These are phyloP conservation scores for Trifolium fragiferum DNA, from an alignment of 306 rosid species.

Conservation along the genomic window DNA sequence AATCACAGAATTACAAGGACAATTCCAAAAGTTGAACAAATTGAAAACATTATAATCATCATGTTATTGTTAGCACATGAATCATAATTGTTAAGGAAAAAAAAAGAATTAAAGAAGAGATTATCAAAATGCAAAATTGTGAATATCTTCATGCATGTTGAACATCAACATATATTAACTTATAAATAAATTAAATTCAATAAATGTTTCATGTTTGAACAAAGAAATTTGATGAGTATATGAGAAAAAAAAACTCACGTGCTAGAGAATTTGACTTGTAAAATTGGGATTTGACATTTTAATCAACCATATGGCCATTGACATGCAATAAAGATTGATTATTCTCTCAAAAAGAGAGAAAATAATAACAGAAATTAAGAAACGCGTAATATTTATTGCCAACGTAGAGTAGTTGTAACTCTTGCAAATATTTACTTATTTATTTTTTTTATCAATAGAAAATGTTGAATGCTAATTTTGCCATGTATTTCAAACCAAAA, in stretches of 20 bases:
- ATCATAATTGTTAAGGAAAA: background rate
- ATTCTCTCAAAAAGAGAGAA: background rate
- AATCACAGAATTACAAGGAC: background rate
- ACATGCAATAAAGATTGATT: background rate
- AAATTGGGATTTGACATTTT: conserved; percentile 6
- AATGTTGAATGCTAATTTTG: background rate
- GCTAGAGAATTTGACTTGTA: conserved; percentile 39
- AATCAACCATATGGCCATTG: background rate
- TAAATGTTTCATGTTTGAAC: background rate
- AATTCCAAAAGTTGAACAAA: background rate
- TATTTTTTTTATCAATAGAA: background rate
- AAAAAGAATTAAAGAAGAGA: background rate
- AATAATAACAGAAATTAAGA: background rate
- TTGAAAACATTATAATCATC: background rate
- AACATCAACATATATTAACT: background rate
- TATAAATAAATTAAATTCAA: background rate
- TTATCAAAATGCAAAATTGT: background rate
- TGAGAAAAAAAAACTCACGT: conserved; percentile 50
- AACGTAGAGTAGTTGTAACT: background rate
- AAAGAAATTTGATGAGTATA: background rate
- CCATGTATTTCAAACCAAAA: background rate
- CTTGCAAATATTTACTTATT: background rate
- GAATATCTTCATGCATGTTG: background rate
- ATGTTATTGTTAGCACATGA: background rate
- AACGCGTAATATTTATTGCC: background rate